Conservation (phyloP, 2,329 filamentous ascomycete genomes). For the Purpureocillium lavendulum region DNA sequence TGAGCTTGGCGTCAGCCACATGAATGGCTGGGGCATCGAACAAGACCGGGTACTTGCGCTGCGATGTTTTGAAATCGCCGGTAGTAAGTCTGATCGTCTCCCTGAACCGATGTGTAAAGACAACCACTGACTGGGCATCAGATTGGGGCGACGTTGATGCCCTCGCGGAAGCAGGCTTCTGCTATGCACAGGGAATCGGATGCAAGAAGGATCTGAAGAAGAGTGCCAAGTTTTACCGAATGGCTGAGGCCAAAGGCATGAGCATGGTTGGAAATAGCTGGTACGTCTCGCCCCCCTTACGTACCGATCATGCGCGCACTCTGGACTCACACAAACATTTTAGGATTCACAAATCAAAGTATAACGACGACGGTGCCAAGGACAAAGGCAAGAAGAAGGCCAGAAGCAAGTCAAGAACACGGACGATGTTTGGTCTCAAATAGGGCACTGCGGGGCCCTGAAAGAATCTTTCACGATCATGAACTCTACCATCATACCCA, state of each 20-base stretch:
- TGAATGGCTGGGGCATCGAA: slow-evolving; percentile 96
- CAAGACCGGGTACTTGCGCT: slow-evolving; percentile 84
- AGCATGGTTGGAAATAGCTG: slow-evolving; percentile 98
- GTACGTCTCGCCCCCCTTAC: slow-evolving; percentile 43
- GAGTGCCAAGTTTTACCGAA: slow-evolving; percentile 81
- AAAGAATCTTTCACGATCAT: slow-evolving; percentile 16
- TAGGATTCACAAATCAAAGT: slow-evolving; percentile 97
- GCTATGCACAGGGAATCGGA: slow-evolving; percentile 87
- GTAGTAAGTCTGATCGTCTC: too few relatives aligned
- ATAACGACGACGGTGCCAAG: slow-evolving; percentile 55
- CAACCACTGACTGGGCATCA: too few relatives aligned
- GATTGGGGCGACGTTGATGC: slow-evolving; percentile 94
- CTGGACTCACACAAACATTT: neutral
- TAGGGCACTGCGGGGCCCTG: slow-evolving; percentile 5
- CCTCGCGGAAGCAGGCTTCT: slow-evolving; percentile 88
- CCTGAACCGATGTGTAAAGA: too few relatives aligned
- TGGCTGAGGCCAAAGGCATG: slow-evolving; percentile 87
- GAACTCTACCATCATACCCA: slow-evolving; percentile 20
- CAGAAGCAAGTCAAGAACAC: slow-evolving; percentile 67
- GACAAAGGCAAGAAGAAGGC: slow-evolving; percentile 52
- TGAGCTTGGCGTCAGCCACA: slow-evolving; percentile 90
- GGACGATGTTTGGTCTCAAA: slow-evolving; percentile 59
- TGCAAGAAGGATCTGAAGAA: slow-evolving; percentile 96
- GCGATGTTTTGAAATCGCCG: slow-evolving; percentile 93
- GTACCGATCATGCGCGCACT: neutral